A percentile compares a stretch with the other conserved stretches of the same genome.
Evolutionary conservation across 1,139 yeast species (phyloP).

Genomic region (Trichomonascaceae sp.): DNA sequence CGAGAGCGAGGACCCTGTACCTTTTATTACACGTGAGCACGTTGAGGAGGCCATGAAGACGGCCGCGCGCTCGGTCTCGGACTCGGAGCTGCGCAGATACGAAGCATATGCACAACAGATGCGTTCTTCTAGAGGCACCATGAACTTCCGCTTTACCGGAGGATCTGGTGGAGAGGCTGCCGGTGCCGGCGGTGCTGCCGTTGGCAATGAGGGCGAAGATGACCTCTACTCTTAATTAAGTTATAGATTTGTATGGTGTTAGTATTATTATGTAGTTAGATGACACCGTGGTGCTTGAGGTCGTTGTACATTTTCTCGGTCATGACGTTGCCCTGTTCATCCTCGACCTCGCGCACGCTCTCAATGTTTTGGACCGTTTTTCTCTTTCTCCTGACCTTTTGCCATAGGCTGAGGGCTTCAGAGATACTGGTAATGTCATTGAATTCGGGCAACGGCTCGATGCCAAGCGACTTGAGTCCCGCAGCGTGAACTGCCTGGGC

Average conservation of each 20-base stretch:
- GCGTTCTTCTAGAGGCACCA: slow-evolving; percentile 84
- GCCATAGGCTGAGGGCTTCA: slow-evolving; percentile 55
- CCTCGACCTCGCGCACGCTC: slow-evolving; percentile 70
- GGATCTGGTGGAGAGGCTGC: slow-evolving; percentile 21
- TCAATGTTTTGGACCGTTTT: slow-evolving; percentile 34
- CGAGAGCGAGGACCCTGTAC: slow-evolving; percentile 87
- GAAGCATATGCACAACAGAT: slow-evolving; percentile 97
- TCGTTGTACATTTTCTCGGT: slow-evolving; percentile 69
- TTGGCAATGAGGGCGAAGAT: slow-evolving; percentile 73
- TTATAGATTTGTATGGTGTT: background rate
- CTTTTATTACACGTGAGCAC: slow-evolving; percentile 82
- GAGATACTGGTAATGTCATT: slow-evolving; percentile 52
- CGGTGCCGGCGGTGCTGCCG: slow-evolving; percentile 30
- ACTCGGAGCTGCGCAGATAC: slow-evolving; percentile 95
- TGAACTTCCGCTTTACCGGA: slow-evolving; percentile 30
- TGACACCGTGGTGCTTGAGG: background rate
- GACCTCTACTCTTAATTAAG: slow-evolving; percentile 70
- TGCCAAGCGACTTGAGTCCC: slow-evolving; percentile 68
- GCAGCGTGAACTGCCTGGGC: slow-evolving; percentile 51
- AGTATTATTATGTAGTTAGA: background rate
- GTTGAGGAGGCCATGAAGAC: slow-evolving; percentile 99
- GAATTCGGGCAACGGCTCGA: slow-evolving; percentile 40
- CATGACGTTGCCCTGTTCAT: slow-evolving; percentile 88
- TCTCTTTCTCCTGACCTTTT: slow-evolving; percentile 32
- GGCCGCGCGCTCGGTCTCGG: slow-evolving; percentile 93